Evolutionary conservation across 1,284 basidiomycete genomes (phyloP), one percentile per base, ranked within the genome.

Genomic region (Marasmius sp.): DNA sequence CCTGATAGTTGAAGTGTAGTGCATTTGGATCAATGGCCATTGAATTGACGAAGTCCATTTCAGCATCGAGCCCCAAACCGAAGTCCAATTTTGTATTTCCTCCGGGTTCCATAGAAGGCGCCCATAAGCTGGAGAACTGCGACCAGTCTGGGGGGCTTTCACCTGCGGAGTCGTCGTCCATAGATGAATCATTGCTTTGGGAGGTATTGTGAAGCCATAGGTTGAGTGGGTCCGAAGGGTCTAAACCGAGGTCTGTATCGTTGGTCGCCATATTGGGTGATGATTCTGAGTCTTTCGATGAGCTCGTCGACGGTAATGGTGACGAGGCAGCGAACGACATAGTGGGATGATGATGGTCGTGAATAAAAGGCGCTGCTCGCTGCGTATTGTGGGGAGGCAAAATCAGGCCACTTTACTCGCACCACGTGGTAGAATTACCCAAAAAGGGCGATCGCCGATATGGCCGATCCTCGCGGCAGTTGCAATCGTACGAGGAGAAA

Each of bases 1-100:
- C 51, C 61, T 68, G 59, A 18, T 63, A 58, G 50, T 72, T 65
- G 53, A 86, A 85, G 67, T 89, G 86, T 11, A 89, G 74, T 8
- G 82, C 75, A 65, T 77, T 85, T 12, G 89, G 88, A 64, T 91
- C 86, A 61, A 91, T 80, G 1, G 82, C 79, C 67, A 85, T 80
- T 6, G 79, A 71, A 27, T 81, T 74, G 63, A 75, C 74, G 61
- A 87, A 83, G 67, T 88, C 85, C 71, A 89, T 80, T 71, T 85
- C 82, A 57, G 1, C 71, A 65, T 12, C 66, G 61, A 33, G 76
- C n/a, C 58, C 34, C 33, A 65, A 50, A 43, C 39, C 74, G 63
- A 86, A 85, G 54, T 85, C 81, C 62, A 52, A 57, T 20, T 47
- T 53, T 16, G 12, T 39, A 37, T 61, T 57, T 16, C 43, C 60